These are phyloP conservation scores for Colletotrichum australisinense DNA, from an alignment of 2,329 filamentous ascomycete species.

Conservation along the genomic window DNA sequence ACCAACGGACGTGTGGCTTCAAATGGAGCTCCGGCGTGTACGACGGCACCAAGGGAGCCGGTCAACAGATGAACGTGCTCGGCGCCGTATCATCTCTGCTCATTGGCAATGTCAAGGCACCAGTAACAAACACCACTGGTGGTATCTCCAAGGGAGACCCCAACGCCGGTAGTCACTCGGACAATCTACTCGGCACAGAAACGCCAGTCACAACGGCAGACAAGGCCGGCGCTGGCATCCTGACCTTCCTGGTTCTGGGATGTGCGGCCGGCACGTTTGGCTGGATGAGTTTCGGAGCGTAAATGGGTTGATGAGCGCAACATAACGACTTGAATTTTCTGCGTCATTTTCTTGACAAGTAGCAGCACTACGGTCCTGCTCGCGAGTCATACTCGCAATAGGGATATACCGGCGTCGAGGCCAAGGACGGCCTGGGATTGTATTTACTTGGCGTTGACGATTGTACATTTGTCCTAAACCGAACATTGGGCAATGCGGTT, in stretches of 20 bases:
- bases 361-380: slow-evolving; percentile 26
- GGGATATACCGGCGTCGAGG: slow-evolving; percentile 30
- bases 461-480: slow-evolving; percentile 34
- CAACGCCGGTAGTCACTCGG: slow-evolving; percentile 53
- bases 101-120: slow-evolving; percentile 51
- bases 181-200: slow-evolving; percentile 44
- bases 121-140: slow-evolving; percentile 60
- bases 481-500: not conserved
- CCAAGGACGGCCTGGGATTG: slow-evolving; percentile 18
- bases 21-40: slow-evolving; percentile 63
- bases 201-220: slow-evolving; percentile 56
- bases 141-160: slow-evolving; percentile 60
- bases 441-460: slow-evolving; percentile 40
- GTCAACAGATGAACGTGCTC: slow-evolving; percentile 70
- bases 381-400: slow-evolving; percentile 17
- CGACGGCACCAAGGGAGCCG: slow-evolving; percentile 67
- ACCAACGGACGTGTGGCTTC: slow-evolving; percentile 63
- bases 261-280: slow-evolving; percentile 54
- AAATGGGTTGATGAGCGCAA: slow-evolving; percentile 23
- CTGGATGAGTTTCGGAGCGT: slow-evolving; percentile 60
- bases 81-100: slow-evolving; percentile 66
- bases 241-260: slow-evolving; percentile 58
- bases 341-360: slow-evolving; percentile 9
- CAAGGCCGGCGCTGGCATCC: slow-evolving; percentile 59
- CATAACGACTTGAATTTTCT: slow-evolving; percentile 27